phyloP scores from a whole-genome alignment of 768 basidiomycete genomes.

The Candolleomyces efflorescens region DNA sequence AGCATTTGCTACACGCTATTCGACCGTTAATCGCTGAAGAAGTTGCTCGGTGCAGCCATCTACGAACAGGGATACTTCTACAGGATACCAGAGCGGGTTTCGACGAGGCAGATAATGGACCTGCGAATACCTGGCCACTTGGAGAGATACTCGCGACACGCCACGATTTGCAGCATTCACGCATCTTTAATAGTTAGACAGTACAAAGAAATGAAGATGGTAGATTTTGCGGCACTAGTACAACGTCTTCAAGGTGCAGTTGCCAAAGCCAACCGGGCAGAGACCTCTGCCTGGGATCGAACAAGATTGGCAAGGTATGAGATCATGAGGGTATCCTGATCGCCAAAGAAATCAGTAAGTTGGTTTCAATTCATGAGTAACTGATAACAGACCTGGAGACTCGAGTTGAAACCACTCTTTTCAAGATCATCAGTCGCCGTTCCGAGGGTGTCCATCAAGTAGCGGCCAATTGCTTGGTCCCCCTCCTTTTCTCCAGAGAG shows the following conservation, averaged over 20 bases:
- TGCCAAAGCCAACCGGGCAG: constrained; percentile 78
- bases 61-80: constrained; percentile 48
- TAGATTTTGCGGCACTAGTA: constrained; percentile 4
- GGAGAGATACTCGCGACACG: constrained; percentile 88
- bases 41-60: constrained; percentile 35
- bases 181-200: constrained; percentile 86
- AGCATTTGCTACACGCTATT: constrained; percentile 72
- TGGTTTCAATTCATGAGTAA: constrained; percentile 9
- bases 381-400: constrained; percentile 54
- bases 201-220: constrained; percentile 11
- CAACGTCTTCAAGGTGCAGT: constrained; percentile 34
- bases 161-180: constrained; percentile 93
- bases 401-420: constrained; percentile 70
- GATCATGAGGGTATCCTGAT: constrained; percentile 88
- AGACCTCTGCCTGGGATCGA: constrained; percentile 89
- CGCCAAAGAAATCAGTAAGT: constrained; percentile 12
- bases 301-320: constrained; percentile 93
- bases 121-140: constrained; percentile 92
- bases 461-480: constrained; percentile 83
- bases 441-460: constrained; percentile 83
- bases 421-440: constrained; percentile 68
- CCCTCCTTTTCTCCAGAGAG: constrained; percentile 73
- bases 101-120: constrained; percentile 47
- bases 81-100: constrained; percentile 23
- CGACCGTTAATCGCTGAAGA: constrained; percentile 62